Evolutionary conservation across 768 basidiomycete species (phyloP).

Genomic region (Lyophyllum atratum): DNA sequence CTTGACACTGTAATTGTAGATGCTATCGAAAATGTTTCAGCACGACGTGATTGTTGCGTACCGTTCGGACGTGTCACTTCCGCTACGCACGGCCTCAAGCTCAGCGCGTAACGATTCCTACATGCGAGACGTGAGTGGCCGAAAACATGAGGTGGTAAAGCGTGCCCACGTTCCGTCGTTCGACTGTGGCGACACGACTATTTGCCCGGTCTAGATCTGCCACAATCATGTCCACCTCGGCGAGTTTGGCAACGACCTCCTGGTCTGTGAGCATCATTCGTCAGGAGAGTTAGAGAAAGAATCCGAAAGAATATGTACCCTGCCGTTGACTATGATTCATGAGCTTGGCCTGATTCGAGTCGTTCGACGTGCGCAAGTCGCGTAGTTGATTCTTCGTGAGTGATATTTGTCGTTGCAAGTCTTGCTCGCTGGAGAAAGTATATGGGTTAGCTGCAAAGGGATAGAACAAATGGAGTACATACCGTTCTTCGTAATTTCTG

Average conservation of each 20-base stretch:
- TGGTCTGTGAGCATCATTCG: constrained; percentile 58
- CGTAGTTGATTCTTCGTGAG: constrained; percentile 86
- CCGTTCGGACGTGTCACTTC: constrained; percentile 70
- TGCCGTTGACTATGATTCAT: constrained; percentile 90
- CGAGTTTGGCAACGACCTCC: constrained; percentile 85
- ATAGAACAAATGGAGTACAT: constrained; percentile 19
- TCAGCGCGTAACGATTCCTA: constrained; percentile 95
- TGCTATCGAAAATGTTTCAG: background rate
- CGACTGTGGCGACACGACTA: constrained; percentile 87
- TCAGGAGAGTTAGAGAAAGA: background rate
- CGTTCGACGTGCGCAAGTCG: constrained; percentile 88
- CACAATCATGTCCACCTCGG: constrained; percentile 93
- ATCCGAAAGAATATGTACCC: constrained; percentile 45
- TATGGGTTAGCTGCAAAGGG: background rate
- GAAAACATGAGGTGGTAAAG: background rate
- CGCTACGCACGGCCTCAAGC: constrained; percentile 87
- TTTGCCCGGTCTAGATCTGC: constrained; percentile 96
- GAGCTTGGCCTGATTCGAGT: constrained; percentile 90
- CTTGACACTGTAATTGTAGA: constrained; percentile 52
- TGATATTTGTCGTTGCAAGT: constrained; percentile 89
- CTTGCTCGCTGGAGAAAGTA: constrained; percentile 70
- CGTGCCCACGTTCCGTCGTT: constrained; percentile 80
- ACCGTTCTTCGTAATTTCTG: constrained; percentile 96
- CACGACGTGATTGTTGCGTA: constrained; percentile 29
- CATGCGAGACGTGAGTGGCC: background rate